Base-by-base conservation (phyloP, 768 basidiomycete species). In the Cystobasidium onofrii region DNA sequence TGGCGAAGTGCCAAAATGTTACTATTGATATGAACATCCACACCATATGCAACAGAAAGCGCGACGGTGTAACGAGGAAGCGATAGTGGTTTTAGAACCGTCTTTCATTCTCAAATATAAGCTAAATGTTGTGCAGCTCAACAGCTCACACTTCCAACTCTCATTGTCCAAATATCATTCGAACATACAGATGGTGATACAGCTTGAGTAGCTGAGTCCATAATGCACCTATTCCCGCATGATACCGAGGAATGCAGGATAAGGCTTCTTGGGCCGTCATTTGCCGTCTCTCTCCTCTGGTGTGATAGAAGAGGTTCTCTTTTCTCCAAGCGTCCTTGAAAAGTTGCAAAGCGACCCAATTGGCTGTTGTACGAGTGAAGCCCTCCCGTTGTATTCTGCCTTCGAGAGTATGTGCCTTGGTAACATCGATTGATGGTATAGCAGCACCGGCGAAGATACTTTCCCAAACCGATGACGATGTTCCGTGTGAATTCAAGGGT, bases 371-470 rank as follows among this genome's bases (percentile, higher is more conserved):
- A 27, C 63, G 31, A 20, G 63, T 64, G 15, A 39, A 36, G 25
- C 63, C 63, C n/a, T 64, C 63, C 4, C 36, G 25, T 23, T 64
- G 34, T 46, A 64, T 64, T 20, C 43, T 17, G 10, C 36, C 34
- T 46, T 64, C 63, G 31, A 64, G 39, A 15, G 63, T 25, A 23
- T 64, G 63, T n/a, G 25, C 36, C 41, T 41, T 46, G 12, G 63
- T 64, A 15, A 64, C 63, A 23, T 64, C 63, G 23, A 64, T 64
- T n/a, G 63, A 64, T 3, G 63, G 63, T 41, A 46, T 29, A 15
- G 63, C 63, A 41, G 10, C 36, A 64, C 23, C 27, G 18, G 36
- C 63, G 9, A 46, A 15, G 10, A 46, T 39, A 15, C 10, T 12
- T 6, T 12, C 17, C 7, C 7, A 34, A 4, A 29, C 17, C 6